A percentile compares a stretch with the other conserved stretches of the same genome.
These are phyloP conservation scores for Coniferiporia sulphurascens DNA, from an alignment of 1,284 basidiomycete genomes.

Conservation along the genomic window DNA sequence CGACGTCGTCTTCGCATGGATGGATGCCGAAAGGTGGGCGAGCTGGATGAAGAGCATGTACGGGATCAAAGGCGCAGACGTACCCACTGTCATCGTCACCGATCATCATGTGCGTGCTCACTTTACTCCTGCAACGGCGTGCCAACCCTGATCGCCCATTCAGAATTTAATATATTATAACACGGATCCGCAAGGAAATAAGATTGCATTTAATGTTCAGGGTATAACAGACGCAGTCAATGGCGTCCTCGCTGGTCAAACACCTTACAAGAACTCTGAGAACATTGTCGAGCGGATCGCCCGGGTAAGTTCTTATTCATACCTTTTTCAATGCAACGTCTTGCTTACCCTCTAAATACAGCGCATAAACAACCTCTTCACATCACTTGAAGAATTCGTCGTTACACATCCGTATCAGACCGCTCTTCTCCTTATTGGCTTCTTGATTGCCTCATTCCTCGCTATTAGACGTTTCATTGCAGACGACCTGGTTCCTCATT, in stretches of 20 bases:
- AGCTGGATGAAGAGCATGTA: conserved; percentile 90
- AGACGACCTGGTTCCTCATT: background rate
- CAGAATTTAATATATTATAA: conserved; percentile 70
- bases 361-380: conserved; percentile 12
- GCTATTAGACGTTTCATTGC: conserved; percentile 7
- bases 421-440: conserved; percentile 10
- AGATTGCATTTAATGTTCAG: conserved; percentile 49
- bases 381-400: conserved; percentile 8
- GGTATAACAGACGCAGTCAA: conserved; percentile 71
- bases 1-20: conserved; percentile 80
- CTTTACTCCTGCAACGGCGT: background rate
- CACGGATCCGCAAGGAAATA: conserved; percentile 43
- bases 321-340: background rate
- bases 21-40: conserved; percentile 76
- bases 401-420: conserved; percentile 17
- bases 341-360: background rate
- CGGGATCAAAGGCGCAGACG: conserved; percentile 45
- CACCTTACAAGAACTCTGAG: conserved; percentile 62
- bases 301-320: conserved; percentile 41
- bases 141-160: conserved; percentile 9
- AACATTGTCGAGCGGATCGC: conserved; percentile 64
- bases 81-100: conserved; percentile 65
- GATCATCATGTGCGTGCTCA: conserved; percentile 66
- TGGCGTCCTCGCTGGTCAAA: conserved; percentile 52
- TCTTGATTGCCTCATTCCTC: conserved; percentile 9